Percentiles rank a stretch among this genome's conserved stretches.
Conservation (phyloP, 495 filamentous ascomycete species). For the Lasiosphaeria ovina region DNA sequence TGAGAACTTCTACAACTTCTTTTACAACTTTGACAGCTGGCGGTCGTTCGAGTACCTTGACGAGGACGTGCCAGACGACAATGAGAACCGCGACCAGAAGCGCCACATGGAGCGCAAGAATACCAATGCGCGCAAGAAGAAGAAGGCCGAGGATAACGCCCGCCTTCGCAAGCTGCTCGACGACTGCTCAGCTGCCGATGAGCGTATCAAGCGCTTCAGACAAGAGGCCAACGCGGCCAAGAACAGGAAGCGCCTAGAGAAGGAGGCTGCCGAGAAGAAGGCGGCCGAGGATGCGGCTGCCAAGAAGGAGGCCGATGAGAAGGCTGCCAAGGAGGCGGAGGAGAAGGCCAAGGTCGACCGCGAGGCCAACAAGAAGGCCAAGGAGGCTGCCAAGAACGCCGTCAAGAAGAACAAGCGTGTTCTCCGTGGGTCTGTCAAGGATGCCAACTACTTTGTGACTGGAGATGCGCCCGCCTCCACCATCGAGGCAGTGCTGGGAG, state of each 20-base stretch:
- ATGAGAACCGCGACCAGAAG: conserved; percentile 98
- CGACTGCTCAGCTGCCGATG: conserved; percentile 74
- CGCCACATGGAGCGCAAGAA: conserved; percentile 98
- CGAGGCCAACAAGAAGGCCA: conserved; percentile 94
- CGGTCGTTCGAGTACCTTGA: conserved; percentile 96
- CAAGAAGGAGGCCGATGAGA: conserved; percentile 78
- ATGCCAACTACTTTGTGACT: conserved; percentile 85
- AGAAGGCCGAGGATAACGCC: conserved; percentile 94
- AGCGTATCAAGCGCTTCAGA: conserved; percentile 95
- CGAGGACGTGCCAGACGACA: conserved; percentile 97
- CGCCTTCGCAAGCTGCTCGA: conserved; percentile 87
- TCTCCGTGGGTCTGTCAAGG: conserved; percentile 85
- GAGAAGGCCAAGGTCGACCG: conserved; percentile 87
- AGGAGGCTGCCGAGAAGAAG: conserved; percentile 87
- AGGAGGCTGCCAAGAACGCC: conserved; percentile 96
- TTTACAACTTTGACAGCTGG: conserved; percentile 99
- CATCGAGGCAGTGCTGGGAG: conserved; percentile 78
- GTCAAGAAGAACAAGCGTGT: conserved; percentile 99
- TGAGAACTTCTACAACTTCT: conserved; percentile 97
- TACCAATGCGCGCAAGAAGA: conserved; percentile 94
- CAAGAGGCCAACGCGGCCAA: conserved; percentile 87
- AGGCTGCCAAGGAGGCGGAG: conserved; percentile 92
- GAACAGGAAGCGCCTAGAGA: conserved; percentile 87
- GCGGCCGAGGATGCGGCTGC: conserved; percentile 73
- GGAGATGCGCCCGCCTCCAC: conserved; percentile 65